phyloP scores from a whole-genome alignment of 2,329 filamentous ascomycete genomes.

The Emmonsiellopsis sp. region DNA sequence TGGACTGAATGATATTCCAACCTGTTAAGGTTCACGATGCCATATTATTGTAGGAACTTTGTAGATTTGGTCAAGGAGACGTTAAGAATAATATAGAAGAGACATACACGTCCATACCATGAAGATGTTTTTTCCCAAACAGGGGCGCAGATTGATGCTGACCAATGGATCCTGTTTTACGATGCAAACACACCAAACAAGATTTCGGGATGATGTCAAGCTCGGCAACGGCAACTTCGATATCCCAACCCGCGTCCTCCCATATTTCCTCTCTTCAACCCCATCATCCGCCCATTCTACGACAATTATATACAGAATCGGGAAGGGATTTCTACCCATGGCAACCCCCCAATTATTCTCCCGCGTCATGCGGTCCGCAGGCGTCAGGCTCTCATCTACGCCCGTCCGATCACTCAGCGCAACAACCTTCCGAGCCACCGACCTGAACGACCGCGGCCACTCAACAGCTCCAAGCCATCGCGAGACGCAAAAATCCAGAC shows the following conservation, averaged over 20 bases:
- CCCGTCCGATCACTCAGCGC: conserved; percentile 24
- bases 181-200: conserved; percentile 31
- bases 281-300: neutral
- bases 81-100: neutral
- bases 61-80: neutral
- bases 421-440: conserved; percentile 22
- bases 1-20: too few relatives aligned
- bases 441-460: conserved; percentile 42
- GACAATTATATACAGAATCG: neutral
- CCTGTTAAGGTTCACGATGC: too few relatives aligned
- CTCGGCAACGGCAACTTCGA: conserved; percentile 15
- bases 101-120: neutral
- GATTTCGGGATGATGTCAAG: conserved; percentile 30
- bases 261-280: neutral
- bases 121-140: too few relatives aligned
- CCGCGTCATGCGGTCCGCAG: conserved; percentile 36
- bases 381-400: conserved; percentile 7
- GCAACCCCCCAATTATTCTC: conserved; percentile 36
- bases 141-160: too few relatives aligned
- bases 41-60: too few relatives aligned
- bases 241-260: neutral
- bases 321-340: conserved; percentile 27
- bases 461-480: conserved; percentile 47
- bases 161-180: neutral
- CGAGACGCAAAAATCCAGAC: conserved; percentile 48